Base-by-base conservation (phyloP, 352 stramenopile species). In the Phytopythium mirpurense region DNA sequence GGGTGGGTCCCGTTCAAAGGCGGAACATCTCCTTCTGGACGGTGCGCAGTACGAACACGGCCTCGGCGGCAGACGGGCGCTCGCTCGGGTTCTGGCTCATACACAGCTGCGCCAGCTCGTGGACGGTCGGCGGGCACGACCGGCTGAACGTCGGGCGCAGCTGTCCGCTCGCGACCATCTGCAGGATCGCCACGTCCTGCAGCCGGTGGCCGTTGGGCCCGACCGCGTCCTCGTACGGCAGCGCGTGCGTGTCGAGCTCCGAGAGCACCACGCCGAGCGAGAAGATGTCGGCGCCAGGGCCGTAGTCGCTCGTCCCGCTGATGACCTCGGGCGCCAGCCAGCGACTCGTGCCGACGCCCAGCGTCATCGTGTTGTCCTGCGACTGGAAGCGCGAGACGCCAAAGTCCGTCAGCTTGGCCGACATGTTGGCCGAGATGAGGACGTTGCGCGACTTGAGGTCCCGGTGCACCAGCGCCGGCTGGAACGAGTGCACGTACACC, bases 401-500 rank as follows among this genome's bases (percentile, higher is more conserved):
- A 46, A 73, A 70, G 42, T 70, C 61, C 1, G 58, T 66, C 31
- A 74, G 34, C 36, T 74, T 68, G 9, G 66, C 59, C n/a, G 24
- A 44, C 56, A 61, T 57, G 38, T 59, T 34, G 26, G 19, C 37
- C 14, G 59, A 64, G 27, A 72, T 36, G 32, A 74, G 24, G n/a
- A 88, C 56, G 42, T 90, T 87, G 4, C 65, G 56, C 0, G 76
- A 80, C 31, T 83, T 84, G 23, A 88, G 55, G 24, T 85, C 76
- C 26, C 72, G 76, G 38, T 90, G 79, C 11, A 86, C 64, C 3
- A 87, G 65, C 38, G 76, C 72, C 2, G 67, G 76, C 2, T 37
- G 52, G 55, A 90, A 86, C 51, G 79, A 85, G 56, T 90, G 76
- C 21, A 84, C 64, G 52, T 87, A 90, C 26, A 83, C 70, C 11